phyloP scores from a whole-genome alignment of 2,329 filamentous ascomycete species.

The Fusarium circinatum region DNA sequence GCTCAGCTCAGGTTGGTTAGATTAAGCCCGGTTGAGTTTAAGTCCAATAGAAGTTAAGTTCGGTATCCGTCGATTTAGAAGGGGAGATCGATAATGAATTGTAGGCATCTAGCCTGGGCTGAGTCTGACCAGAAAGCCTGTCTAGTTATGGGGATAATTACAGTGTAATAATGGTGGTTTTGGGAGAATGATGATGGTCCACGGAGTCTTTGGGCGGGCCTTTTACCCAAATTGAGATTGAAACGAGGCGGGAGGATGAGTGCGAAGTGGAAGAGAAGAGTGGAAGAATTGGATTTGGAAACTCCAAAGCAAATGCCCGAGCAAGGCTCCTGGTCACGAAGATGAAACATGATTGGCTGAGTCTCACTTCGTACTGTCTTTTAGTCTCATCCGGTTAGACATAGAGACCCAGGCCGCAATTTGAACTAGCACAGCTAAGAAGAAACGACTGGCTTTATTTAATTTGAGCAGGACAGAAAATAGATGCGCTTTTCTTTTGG shows the following conservation, averaged over 20 bases:
- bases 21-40: conserved; percentile 3
- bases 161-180: background rate
- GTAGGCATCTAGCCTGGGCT: conserved; percentile 4
- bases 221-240: conserved; percentile 35
- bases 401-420: conserved; percentile 16
- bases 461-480: conserved; percentile 14
- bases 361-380: conserved; percentile 31
- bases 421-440: conserved; percentile 5
- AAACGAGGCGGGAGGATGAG: background rate
- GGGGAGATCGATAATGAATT: conserved; percentile 22
- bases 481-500: background rate
- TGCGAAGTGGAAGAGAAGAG: background rate
- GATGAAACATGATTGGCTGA: conserved; percentile 37
- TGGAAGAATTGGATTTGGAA: conserved; percentile 7
- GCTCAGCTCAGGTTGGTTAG: conserved; percentile 13
- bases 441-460: conserved; percentile 5
- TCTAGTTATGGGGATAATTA: conserved; percentile 23
- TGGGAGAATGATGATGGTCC: conserved; percentile 15
- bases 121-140: conserved; percentile 37
- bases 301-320: conserved; percentile 6
- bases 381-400: conserved; percentile 28
- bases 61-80: conserved; percentile 1
- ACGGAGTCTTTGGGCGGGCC: conserved; percentile 33
- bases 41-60: background rate
- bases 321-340: conserved; percentile 15